These are phyloP conservation scores for Lanmaoa pseudosensibilis DNA, from an alignment of 768 basidiomycete species.

Conservation along the genomic window DNA sequence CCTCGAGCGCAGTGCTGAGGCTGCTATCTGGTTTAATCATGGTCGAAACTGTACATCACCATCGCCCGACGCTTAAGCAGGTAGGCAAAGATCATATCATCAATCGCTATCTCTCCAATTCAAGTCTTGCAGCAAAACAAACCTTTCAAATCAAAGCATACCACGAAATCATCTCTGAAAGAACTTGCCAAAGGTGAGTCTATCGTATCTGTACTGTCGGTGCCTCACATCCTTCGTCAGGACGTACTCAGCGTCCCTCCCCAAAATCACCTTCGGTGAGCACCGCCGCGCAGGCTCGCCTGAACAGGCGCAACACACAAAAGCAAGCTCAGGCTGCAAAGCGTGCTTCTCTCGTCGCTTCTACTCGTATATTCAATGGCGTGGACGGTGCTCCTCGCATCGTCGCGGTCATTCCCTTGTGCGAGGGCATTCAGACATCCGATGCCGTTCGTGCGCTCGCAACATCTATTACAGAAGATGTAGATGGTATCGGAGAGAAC, in stretches of 20 bases:
- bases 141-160: conserved; percentile 87
- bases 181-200: conserved; percentile 77
- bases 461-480: conserved; percentile 52
- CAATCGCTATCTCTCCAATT: background rate
- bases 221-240: conserved; percentile 35
- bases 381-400: conserved; percentile 80
- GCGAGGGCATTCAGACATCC: conserved; percentile 57
- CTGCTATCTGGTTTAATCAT: conserved; percentile 22
- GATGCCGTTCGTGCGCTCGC: conserved; percentile 58
- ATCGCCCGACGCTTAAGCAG: conserved; percentile 88
- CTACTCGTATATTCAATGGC: conserved; percentile 77
- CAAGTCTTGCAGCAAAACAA: conserved; percentile 71
- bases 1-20: background rate
- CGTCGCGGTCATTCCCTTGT: conserved; percentile 84
- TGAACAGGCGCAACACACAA: conserved; percentile 81
- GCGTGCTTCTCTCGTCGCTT: conserved; percentile 62
- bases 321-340: conserved; percentile 81
- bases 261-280: conserved; percentile 51
- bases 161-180: conserved; percentile 81
- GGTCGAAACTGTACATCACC: conserved; percentile 50
- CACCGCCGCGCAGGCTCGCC: conserved; percentile 63
- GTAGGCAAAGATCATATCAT: conserved; percentile 33
- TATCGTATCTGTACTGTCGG: background rate
- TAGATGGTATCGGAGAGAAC: conserved; percentile 15
- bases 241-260: conserved; percentile 55